Base-by-base conservation (phyloP, 2,329 filamentous ascomycete genomes). In the Beauveria varroae region DNA sequence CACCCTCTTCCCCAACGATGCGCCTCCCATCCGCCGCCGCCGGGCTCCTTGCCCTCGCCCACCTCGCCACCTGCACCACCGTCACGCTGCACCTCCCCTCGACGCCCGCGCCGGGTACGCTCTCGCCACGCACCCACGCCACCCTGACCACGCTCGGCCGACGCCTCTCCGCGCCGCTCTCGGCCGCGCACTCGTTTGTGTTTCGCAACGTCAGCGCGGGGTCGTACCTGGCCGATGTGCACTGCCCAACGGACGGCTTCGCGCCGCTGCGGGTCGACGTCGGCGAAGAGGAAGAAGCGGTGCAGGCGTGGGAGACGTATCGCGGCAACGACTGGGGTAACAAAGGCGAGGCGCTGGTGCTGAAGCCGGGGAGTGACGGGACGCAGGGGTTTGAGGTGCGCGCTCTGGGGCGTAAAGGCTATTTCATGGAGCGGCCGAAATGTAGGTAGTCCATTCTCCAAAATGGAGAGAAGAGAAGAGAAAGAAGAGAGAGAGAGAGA, bases 311-410 rank as follows among this genome's bases (percentile, higher is more conserved):
- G 88, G 90, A 93, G 78, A 96, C 91, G 28, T 96, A 87, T 72
- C 81, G 91, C 53, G 92, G 91, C 0, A 93, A 96, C 68, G 90
- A 95, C 67, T 97, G 93, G 92, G 86, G 81, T 20, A 96, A 96
- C 72, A 89, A 86, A 70, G 93, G 93, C 18, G 88, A 89, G 76
- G 79, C 72, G 51, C 77, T 81, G 37, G 65, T 65, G 4, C 72
- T 80, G 56, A 76, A 73, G 24, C 74, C 76, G 37, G 75, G 70
- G 1, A 72, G 63, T n/a, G 68, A 63, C 7, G 70, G 69, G 46
- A 22, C 41, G n/a, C 67, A 67, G 51, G 77, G 78, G 28, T 79
- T 93, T 22, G 83, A 89, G 64, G 81, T 89, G 4, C 82, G 82
- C 69, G 79, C 84, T 1, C 61, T 88, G 47, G 86, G 79, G 6